These are phyloP conservation scores for Aureobasidium musti DNA, from an alignment of 2,329 filamentous ascomycete species.

Conservation along the genomic window DNA sequence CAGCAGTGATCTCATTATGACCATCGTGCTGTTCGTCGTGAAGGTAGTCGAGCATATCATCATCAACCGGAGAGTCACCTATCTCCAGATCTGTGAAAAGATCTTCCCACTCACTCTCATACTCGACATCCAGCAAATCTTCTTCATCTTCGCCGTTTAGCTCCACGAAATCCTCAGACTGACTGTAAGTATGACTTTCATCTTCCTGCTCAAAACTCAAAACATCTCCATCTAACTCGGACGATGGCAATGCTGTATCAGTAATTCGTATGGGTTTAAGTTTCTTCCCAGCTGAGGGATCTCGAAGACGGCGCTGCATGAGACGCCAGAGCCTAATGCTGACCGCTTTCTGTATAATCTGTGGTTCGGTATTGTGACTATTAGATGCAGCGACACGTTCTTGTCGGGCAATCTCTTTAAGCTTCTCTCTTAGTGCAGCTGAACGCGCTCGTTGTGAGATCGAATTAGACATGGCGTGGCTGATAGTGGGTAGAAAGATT, in stretches of 20 bases:
- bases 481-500: slow-evolving; percentile 45
- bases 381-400: background rate
- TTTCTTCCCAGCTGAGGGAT: background rate
- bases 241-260: background rate
- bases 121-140: background rate
- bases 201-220: background rate
- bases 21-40: background rate
- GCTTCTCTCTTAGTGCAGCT: slow-evolving; percentile 13
- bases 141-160: background rate
- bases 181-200: background rate
- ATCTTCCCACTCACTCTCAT: slow-evolving; percentile 10
- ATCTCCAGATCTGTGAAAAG: background rate
- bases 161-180: background rate
- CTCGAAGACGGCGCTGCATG: slow-evolving; percentile 26
- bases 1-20: background rate
- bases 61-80: background rate
- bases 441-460: slow-evolving; percentile 27
- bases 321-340: slow-evolving; percentile 30
- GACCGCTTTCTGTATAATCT: slow-evolving; percentile 24
- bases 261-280: background rate
- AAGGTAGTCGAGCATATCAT: slow-evolving; percentile 6
- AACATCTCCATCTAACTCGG: background rate
- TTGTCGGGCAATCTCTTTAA: slow-evolving; percentile 23
- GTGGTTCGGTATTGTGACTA: background rate
- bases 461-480: slow-evolving; percentile 39